Evolutionary conservation across 2,329 filamentous ascomycete species (phyloP).

Genomic region (Zarea fungicola): DNA sequence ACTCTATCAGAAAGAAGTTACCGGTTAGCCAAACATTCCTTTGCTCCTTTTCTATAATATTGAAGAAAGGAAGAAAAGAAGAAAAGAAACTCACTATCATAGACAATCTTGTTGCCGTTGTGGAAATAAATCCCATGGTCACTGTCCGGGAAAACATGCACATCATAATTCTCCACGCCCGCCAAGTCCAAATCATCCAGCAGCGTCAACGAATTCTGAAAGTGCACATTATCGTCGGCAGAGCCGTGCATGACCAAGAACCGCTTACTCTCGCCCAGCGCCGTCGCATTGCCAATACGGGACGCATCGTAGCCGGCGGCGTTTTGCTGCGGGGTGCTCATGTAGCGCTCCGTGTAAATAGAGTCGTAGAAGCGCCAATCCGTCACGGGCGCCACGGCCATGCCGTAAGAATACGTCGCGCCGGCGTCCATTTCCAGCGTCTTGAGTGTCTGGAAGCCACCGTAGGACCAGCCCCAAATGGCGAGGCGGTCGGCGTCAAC

Average conservation of each 20-base stretch:
- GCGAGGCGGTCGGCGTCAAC: constrained; percentile 77
- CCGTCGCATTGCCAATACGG: constrained; percentile 67
- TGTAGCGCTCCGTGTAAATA: constrained; percentile 94
- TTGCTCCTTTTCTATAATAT: no score
- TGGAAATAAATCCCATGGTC: constrained; percentile 96
- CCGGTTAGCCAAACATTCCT: no score
- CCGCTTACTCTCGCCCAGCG: constrained; percentile 69
- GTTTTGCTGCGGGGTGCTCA: constrained; percentile 90
- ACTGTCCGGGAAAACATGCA: constrained; percentile 94
- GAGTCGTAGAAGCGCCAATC: constrained; percentile 96
- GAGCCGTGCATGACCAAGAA: constrained; percentile 95
- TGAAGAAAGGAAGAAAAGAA: background rate
- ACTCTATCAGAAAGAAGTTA: constrained; percentile 43
- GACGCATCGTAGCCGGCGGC: constrained; percentile 68
- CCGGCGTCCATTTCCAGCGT: constrained; percentile 89
- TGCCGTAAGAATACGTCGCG: constrained; percentile 87
- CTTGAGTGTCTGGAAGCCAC: constrained; percentile 92
- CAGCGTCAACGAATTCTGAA: constrained; percentile 86
- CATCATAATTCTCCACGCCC: constrained; percentile 86
- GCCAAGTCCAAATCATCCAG: constrained; percentile 81
- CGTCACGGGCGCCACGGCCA: constrained; percentile 97
- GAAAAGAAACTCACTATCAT: constrained; percentile 66
- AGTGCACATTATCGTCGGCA: constrained; percentile 96
- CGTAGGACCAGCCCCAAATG: constrained; percentile 98
- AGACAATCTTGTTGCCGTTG: constrained; percentile 85